Conservation (phyloP, 2,329 filamentous ascomycete genomes). For the Fusarium napiforme region DNA sequence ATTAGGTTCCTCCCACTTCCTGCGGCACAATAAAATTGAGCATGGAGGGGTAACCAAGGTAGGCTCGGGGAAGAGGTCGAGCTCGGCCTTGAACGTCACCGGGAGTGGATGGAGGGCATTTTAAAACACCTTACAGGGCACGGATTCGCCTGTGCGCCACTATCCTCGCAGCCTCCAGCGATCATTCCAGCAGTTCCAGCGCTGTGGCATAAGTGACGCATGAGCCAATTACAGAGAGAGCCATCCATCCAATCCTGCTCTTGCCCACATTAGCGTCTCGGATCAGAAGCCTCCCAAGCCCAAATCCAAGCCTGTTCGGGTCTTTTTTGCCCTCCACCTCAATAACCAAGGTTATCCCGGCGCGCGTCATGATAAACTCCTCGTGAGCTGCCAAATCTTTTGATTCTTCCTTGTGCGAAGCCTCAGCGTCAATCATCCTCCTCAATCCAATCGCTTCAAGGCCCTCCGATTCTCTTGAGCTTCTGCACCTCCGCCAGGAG, state of each 20-base stretch:
- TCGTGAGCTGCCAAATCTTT: slow-evolving; percentile 42
- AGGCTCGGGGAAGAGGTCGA: neutral
- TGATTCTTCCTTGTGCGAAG: slow-evolving; percentile 27
- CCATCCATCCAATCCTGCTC: slow-evolving; percentile 16
- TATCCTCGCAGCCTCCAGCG: neutral
- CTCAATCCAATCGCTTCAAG: slow-evolving; percentile 33
- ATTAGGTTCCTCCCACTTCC: neutral
- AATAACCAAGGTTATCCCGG: slow-evolving; percentile 44
- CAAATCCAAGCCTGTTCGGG: slow-evolving; percentile 22
- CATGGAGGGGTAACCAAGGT: slow-evolving; percentile 22
- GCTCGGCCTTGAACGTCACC: slow-evolving; percentile 24
- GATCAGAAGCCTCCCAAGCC: slow-evolving; percentile 31
- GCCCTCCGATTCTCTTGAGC: slow-evolving; percentile 28
- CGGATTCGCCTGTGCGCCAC: slow-evolving; percentile 12
- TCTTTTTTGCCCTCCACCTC: slow-evolving; percentile 30
- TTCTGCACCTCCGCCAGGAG: slow-evolving; percentile 43
- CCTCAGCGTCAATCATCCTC: slow-evolving; percentile 17
- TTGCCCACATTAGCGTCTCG: slow-evolving; percentile 40
- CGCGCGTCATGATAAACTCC: slow-evolving; percentile 46
- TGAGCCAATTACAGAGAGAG: slow-evolving; percentile 37
- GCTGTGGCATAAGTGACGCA: slow-evolving; percentile 14
- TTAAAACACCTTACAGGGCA: slow-evolving; percentile 18
- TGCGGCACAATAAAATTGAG: neutral
- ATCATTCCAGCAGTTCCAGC: slow-evolving; percentile 34
- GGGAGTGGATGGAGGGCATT: neutral